A percentile compares a stretch with the other conserved stretches of the same genome.
Evolutionary conservation across 129 eudicot genomes (phyloP).

Genomic region (Pseudognaphalium luteoalbum): DNA sequence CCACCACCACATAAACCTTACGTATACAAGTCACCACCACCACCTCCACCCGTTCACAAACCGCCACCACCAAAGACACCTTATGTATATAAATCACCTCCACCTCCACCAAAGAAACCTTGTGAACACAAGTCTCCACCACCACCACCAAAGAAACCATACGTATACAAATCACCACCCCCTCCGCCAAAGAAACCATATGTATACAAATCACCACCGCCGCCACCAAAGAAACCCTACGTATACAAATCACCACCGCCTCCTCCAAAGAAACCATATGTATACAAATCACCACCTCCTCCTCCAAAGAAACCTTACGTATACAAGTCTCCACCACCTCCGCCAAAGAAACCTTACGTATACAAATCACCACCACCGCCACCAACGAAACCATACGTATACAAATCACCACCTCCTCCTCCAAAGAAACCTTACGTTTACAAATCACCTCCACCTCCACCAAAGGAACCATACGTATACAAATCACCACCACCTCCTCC

Average conservation of each 20-base stretch:
- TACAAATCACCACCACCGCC: background rate
- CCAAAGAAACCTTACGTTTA: background rate
- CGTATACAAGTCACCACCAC: slow-evolving; percentile 17
- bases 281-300: background rate
- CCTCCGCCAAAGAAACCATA: background rate
- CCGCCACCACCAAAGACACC: slow-evolving; percentile 13
- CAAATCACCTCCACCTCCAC: background rate
- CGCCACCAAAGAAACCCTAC: background rate
- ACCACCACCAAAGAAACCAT: background rate
- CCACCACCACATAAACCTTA: background rate
- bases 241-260: background rate
- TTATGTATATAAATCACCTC: background rate
- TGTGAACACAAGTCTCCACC: slow-evolving; percentile 9
- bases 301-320: background rate
- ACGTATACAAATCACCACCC: background rate
- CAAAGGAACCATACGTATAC: background rate
- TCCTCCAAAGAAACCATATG: background rate
- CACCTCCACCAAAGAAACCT: background rate
- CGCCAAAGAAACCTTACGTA: background rate
- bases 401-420: background rate
- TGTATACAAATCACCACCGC: background rate
- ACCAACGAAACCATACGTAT: background rate
- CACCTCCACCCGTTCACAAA: too few relatives aligned
- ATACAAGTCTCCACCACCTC: background rate
- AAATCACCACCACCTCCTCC: slow-evolving; percentile 1